Evolutionary conservation across 495 filamentous ascomycete species (phyloP).

Genomic region (Neurospora sp.): DNA sequence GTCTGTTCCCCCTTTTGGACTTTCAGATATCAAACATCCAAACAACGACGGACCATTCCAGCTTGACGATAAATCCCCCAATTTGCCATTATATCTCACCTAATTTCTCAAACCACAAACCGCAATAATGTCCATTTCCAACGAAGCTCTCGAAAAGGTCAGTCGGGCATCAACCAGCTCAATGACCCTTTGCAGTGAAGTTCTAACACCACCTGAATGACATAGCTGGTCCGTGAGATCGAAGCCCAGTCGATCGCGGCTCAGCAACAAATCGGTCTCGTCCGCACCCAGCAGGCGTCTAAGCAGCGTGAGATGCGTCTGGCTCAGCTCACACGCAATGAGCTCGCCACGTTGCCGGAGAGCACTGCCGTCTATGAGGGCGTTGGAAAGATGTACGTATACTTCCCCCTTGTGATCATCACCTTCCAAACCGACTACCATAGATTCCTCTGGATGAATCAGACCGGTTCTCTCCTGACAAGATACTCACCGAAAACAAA

Average conservation of each 20-base stretch:
- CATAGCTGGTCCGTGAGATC: conserved; percentile 84
- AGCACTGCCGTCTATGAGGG: conserved; percentile 86
- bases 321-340: conserved; percentile 75
- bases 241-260: conserved; percentile 77
- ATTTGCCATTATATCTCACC: not conserved
- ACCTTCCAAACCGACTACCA: conserved; percentile 4
- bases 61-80: not conserved
- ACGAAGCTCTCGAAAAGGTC: conserved; percentile 92
- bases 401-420: not conserved
- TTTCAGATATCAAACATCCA: not conserved
- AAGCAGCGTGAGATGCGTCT: conserved; percentile 87
- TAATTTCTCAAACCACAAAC: too few relatives aligned
- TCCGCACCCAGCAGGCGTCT: conserved; percentile 70
- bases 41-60: not conserved
- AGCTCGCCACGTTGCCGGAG: conserved; percentile 66
- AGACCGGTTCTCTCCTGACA: not conserved
- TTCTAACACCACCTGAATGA: not conserved
- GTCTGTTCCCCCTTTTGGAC: not conserved
- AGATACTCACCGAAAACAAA: not conserved
- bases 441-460: not conserved
- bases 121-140: conserved; percentile 79
- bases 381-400: conserved; percentile 84
- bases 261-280: conserved; percentile 84
- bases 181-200: not conserved
- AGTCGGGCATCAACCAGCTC: conserved; percentile 6